Evolutionary conservation across 2,329 filamentous ascomycete genomes (phyloP), one percentile per base, ranked within the genome.

Genomic region (Neofusicoccum sp.): DNA sequence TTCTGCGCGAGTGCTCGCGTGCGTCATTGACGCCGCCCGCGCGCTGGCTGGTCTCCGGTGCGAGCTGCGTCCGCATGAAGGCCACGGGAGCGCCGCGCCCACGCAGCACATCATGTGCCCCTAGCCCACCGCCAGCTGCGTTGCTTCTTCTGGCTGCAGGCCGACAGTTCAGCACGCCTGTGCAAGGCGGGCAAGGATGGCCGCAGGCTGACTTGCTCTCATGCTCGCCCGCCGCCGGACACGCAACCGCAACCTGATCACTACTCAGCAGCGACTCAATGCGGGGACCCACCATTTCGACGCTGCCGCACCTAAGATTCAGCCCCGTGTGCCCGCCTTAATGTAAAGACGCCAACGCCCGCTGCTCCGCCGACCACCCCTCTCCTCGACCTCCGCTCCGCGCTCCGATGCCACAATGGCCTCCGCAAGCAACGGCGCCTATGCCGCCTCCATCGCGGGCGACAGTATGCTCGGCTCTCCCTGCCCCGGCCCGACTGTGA

Each of bases 301-400:
- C 47, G 48, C 37, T 58, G 54, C 54, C 54, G 54, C 59, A 52
- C 44, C 45, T 62, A 47, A 62, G 60, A 52, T 52, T 62, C 60
- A 62, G 60, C 60, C 60, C 60, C 60, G 60, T 62, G 50, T 56
- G 61, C 50, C 61, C 61, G 61, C 61, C 50, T 56, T 58, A 44
- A 63, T 48, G 45, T 61, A 61, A 52, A 61, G 45, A 41, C 44
- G 34, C 34, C 39, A 39, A 11, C 54, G 41, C 54, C 54, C 39
- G 39, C 41, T 29, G 47, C 59, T 52, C 60, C 50, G n/a, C 43
- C 39, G 43, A 44, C 29, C 59, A 52, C 59, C 47, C 16, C 45
- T 28, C 49, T 16, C 14, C 36, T 6, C 39, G 16, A 34, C 33
- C 37, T 34, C 37, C 48, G 3, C 28, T 37, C 44, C 36, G 29